A percentile compares a stretch with the other conserved stretches of the same genome.
phyloP scores from a whole-genome alignment of 257 asterid species.

The Nicotiana tabacum region DNA sequence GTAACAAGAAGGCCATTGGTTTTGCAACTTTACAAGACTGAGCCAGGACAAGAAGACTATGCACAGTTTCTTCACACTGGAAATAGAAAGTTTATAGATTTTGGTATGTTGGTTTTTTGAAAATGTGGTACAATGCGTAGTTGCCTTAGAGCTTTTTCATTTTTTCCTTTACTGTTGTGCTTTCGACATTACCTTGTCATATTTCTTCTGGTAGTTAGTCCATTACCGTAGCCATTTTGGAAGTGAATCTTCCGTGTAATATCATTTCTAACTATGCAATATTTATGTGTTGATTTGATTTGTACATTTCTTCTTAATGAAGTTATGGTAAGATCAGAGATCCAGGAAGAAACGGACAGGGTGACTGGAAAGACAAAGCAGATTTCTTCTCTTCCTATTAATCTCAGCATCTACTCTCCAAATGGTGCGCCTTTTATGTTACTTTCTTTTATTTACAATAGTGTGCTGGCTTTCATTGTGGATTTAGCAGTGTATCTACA shows the following conservation, averaged over 20 bases:
- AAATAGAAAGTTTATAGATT: constrained; percentile 29
- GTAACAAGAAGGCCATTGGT: constrained; percentile 46
- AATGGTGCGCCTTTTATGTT: constrained; percentile 23
- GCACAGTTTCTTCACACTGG: constrained; percentile 39
- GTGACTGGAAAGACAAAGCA: constrained; percentile 34
- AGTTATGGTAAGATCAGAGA: constrained; percentile 41
- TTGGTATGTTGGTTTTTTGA: constrained; percentile 22
- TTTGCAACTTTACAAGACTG: constrained; percentile 35
- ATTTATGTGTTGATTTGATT: not conserved
- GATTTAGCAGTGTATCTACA: not conserved
- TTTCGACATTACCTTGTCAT: not conserved
- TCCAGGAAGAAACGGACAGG: constrained; percentile 45
- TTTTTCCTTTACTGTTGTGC: not conserved
- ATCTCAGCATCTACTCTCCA: constrained; percentile 44
- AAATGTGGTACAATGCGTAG: not conserved
- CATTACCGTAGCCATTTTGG: not conserved
- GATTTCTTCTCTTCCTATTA: constrained; percentile 40
- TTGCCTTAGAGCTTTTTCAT: not conserved
- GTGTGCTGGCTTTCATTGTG: not conserved
- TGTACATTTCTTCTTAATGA: not conserved
- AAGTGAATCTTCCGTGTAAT: not conserved
- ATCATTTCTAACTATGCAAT: not conserved
- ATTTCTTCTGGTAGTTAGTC: not conserved
- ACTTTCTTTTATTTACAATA: not conserved
- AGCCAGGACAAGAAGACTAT: constrained; percentile 31